Base-by-base conservation (phyloP, 2,329 filamentous ascomycete genomes). In the Cryoendolithus antarcticus region DNA sequence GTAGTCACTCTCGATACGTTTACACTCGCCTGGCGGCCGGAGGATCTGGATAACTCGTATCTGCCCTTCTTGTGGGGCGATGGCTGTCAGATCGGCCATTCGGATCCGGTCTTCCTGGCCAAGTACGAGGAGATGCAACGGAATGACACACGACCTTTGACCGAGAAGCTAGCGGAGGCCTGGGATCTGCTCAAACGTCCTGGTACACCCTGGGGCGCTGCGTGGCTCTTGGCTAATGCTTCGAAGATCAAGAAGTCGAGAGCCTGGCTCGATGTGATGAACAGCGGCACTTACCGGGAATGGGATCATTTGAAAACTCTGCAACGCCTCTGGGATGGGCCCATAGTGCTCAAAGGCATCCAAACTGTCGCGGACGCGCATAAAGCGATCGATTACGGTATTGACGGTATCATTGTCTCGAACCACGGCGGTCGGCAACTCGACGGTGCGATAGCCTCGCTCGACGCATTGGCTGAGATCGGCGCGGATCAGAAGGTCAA, bases 21-120 rank as follows among this genome's bases (percentile, higher is more conserved):
- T n/a, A 41, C 37, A 60, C 65, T 86, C 29, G 72, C 71, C 1
- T 86, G 80, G 80, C 66, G 82, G 30, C 80, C 80, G 7, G 38
- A 37, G 11, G 51, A 55, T 38, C 40, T 53, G 37, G 49, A 55
- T 13, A 44, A 49, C 27, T 49, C 44, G 21, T 44, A 41, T 11
- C 79, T 77, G 50, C 72, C 73, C 0, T 80, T 80, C 50, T 78
- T 78, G 54, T 69, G 73, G 41, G 73, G 73, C 9, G 62, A 69
- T 29, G 75, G 75, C 8, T 70, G 68, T 0, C 73, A 77, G 35
- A 48, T 80, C 7, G 75, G 74, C 0, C 62, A 80, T 0, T 57
- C 60, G 0, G 75, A 80, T 43, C 73, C 72, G 0, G 71, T 78
- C 0, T 80, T 80, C 50, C 66, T 27, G 24, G 24, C 24, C 7